Base-by-base conservation (phyloP, 2,329 filamentous ascomycete species). In the Ascochyta lentis region DNA sequence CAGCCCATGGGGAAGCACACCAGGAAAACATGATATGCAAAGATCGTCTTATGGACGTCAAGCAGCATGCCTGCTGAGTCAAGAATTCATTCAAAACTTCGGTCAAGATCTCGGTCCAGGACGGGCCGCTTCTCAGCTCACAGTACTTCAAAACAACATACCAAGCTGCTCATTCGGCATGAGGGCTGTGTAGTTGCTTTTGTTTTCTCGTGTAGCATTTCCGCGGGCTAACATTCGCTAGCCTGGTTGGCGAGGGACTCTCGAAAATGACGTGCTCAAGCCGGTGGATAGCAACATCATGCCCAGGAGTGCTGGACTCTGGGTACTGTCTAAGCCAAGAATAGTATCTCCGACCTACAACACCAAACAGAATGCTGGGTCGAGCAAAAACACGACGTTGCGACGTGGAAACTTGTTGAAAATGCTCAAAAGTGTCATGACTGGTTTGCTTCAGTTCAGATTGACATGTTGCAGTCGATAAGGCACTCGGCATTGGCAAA, bases 191-290 rank as follows among this genome's bases (percentile, higher is more conserved):
- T 4, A 34, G 8, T 49, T 34, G 22, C 13, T 40, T 41, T 40
- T 49, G 38, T 35, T 26, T 37, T 23, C 29, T 29, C 41, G 49
- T 5, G 15, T 26, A 15, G 4, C 26, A n/a, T 26, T 22, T 24
- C 26, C 34, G 26, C 5, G 19, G 33, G 29, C 34, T 6, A 9
- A 23, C 16, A 45, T 33, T 51, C 15, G 41, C 24, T 34, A 19
- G 26, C 7, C 15, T 50, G 40, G 16, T 50, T 43, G 29, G 29
- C 4, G 39, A 29, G 39, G 39, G 6, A 51, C 24, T 15, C 26
- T 33, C 26, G 24, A 39, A 45, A 51, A 60, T 60, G 58, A 60
- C 58, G 58, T 60, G 58, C 54, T 60, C 45, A 35, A 37, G 45
- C 48, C 27, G 38, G 38, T 24, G 39, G 51, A 60, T 58, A 53